Evolutionary conservation across 257 asterid species (phyloP).

Genomic region (Scutellaria baicalensis): DNA sequence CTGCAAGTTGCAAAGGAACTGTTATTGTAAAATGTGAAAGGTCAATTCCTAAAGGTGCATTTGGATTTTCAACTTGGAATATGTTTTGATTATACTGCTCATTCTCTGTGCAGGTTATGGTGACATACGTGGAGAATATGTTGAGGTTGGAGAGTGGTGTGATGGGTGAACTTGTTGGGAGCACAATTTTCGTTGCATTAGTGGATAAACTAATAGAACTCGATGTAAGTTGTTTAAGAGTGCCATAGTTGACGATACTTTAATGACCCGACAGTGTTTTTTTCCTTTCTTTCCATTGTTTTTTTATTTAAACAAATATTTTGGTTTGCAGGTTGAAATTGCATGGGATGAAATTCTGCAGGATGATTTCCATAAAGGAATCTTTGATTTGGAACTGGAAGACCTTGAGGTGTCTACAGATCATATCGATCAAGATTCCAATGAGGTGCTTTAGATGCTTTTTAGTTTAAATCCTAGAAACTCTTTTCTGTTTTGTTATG

Average conservation of each 20-base stretch:
- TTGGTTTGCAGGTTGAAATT: conserved; percentile 56
- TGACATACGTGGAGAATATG: conserved; percentile 78
- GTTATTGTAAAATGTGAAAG: background rate
- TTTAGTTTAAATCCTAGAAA: background rate
- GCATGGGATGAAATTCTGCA: conserved; percentile 72
- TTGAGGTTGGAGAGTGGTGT: conserved; percentile 65
- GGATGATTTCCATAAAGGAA: conserved; percentile 74
- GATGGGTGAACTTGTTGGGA: conserved; percentile 64
- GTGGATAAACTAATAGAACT: conserved; percentile 67
- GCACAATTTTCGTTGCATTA: conserved; percentile 47
- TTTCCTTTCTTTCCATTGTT: background rate
- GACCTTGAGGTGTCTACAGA: conserved; percentile 55
- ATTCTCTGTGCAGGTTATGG: conserved; percentile 39
- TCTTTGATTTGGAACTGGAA: conserved; percentile 85
- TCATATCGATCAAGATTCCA: conserved; percentile 37
- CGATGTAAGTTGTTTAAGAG: conserved; percentile 60
- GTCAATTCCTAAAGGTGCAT: background rate
- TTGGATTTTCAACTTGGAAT: background rate
- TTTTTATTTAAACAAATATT: background rate
- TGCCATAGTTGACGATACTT: background rate
- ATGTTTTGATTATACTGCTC: background rate
- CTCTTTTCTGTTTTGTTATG: background rate
- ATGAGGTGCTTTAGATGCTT: conserved; percentile 40
- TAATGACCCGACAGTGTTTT: background rate
- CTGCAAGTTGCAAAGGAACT: background rate